Evolutionary conservation across 257 asterid genomes (phyloP).

Genomic region (Solanum neorickii): DNA sequence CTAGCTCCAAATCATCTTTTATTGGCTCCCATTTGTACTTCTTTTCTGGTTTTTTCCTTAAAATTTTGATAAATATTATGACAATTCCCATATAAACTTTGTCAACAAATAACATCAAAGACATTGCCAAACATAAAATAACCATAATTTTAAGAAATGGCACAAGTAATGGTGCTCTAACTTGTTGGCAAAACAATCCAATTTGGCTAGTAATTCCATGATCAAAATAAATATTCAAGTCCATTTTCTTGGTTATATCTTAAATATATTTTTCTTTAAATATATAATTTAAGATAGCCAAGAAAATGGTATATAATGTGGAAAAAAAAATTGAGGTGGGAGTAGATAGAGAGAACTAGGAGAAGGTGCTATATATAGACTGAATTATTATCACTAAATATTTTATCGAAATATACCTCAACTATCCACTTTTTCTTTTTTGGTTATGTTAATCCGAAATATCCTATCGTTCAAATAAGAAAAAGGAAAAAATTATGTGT

Average conservation of each 20-base stretch:
- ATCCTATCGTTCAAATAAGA: background rate
- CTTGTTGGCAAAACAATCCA: slow-evolving; percentile 14
- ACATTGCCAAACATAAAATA: slow-evolving; percentile 14
- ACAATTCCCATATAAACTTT: slow-evolving; percentile 22
- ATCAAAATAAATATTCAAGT: background rate
- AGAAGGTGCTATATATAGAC: background rate
- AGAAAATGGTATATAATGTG: background rate
- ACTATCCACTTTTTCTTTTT: background rate
- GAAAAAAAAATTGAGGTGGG: background rate
- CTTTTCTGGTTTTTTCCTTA: slow-evolving; percentile 12
- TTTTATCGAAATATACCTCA: background rate
- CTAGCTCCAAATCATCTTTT: slow-evolving; percentile 17
- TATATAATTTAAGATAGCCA: background rate
- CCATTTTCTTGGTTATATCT: background rate
- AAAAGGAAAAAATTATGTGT: background rate
- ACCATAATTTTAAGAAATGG: slow-evolving; percentile 9
- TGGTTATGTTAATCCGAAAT: too few relatives aligned
- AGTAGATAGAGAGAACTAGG: background rate
- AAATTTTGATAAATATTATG: slow-evolving; percentile 7
- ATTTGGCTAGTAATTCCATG: background rate
- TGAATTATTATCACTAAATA: too few relatives aligned
- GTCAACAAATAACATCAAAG: slow-evolving; percentile 19
- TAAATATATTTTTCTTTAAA: background rate
- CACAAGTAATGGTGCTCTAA: slow-evolving; percentile 7
- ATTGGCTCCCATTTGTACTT: slow-evolving; percentile 23